Evolutionary conservation across 2,329 filamentous ascomycete species (phyloP).

Genomic region (Thermoascus crustaceus): DNA sequence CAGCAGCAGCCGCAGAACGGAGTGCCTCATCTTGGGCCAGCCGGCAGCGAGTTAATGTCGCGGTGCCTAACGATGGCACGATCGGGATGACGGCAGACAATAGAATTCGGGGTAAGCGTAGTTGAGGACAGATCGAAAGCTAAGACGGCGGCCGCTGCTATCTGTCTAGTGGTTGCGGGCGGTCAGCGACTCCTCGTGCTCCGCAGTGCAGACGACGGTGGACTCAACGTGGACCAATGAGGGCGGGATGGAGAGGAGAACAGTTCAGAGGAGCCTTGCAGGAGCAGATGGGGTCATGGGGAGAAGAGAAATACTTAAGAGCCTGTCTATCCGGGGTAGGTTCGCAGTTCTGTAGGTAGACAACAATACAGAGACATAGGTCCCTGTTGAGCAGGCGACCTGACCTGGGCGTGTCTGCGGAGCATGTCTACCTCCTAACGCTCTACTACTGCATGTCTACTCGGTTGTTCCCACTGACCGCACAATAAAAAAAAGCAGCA

Average conservation of each 20-base stretch:
- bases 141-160: not conserved
- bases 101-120: conserved; percentile 6
- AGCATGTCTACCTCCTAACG: too few species aligned
- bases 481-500: too few species aligned
- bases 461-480: too few species aligned
- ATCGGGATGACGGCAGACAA: conserved; percentile 9
- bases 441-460: too few species aligned
- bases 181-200: not conserved
- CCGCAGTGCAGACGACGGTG: not conserved
- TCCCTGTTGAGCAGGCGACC: too few species aligned
- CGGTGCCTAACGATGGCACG: conserved; percentile 6
- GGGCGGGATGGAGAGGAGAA: not conserved
- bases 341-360: too few species aligned
- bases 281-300: too few species aligned
- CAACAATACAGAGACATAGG: too few species aligned
- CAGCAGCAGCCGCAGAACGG: conserved; percentile 55
- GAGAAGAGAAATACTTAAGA: too few species aligned
- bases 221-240: conserved; percentile 15
- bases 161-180: not conserved
- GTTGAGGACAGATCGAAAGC: conserved; percentile 1
- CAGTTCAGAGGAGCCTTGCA: conserved; percentile 1
- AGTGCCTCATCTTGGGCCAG: conserved; percentile 58
- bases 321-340: too few species aligned
- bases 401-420: too few species aligned
- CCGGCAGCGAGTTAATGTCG: conserved; percentile 8